Base-by-base conservation (phyloP, 805 yeast genomes). In the Metschnikowia arizonensis region DNA sequence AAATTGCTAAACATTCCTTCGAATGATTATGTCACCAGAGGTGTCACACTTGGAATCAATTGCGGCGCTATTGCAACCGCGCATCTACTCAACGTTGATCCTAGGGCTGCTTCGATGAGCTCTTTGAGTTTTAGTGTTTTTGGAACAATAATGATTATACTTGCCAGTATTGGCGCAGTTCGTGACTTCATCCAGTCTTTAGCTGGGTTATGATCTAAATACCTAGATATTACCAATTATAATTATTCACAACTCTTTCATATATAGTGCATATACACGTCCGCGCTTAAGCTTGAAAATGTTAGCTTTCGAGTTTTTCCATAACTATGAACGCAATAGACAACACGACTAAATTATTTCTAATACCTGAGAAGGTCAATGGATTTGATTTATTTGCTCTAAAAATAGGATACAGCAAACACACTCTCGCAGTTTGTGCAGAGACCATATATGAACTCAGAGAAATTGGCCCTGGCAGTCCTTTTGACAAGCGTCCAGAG, bases 11-110 rank as follows among this genome's bases (percentile, higher is more conserved):
- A 82, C 31, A 71, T 86, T 5, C 70, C 78, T 5, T 72, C 74
- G 25, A 76, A 77, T 53, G 93, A 86, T 59, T 85, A 77, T 57
- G 82, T 86, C 6, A 82, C 88, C 0, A 64, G 89, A 50, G 95
- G 95, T 2, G 79, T 85, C 15, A 81, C 88, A 0, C 64, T 85
- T 40, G 95, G 95, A 4, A 74, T 83, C 41, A 83, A 83, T 57
- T 84, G 90, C 57, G 88, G 90, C 8, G 95, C 95, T 1, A 83
- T 86, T 41, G 87, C 89, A 3, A 84, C 95, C 2, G 90, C 91
- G 0, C 84, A 83, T 61, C 64, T 86, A 38, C 63, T 86, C 29
- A 77, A 77, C 23, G 73, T 74, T 26, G 89, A 85, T 56, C 85
- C 93, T 11, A 69, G 91, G 53, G 91, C 93, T 12, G 90, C 89